A percentile compares a stretch with the other conserved stretches of the same genome.
phyloP scores from a whole-genome alignment of 345 rosid species.

The Cochlearia excelsa region DNA sequence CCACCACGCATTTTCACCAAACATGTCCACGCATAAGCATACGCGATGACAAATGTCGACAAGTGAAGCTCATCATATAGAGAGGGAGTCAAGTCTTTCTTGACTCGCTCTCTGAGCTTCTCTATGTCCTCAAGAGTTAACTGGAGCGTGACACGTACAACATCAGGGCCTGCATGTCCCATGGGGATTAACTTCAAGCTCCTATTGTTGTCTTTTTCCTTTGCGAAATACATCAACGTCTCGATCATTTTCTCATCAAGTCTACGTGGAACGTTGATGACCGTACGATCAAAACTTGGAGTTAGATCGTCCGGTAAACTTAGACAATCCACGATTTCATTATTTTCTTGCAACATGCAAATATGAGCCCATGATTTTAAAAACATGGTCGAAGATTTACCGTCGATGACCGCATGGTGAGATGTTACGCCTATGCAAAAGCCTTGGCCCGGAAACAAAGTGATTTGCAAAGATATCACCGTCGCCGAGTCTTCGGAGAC shows the following conservation, averaged over 20 bases:
- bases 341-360: conserved; percentile 5
- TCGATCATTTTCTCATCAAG: not conserved
- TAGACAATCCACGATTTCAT: not conserved
- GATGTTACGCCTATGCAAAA: conserved; percentile 34
- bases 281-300: conserved; percentile 28
- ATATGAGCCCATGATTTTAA: conserved; percentile 38
- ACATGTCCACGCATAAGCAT: conserved; percentile 23
- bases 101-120: conserved; percentile 6
- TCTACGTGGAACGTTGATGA: conserved; percentile 20
- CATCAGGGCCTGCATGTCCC: not conserved
- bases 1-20: conserved; percentile 25
- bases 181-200: conserved; percentile 3
- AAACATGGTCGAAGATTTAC: conserved; percentile 30
- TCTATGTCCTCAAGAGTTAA: conserved; percentile 10
- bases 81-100: not conserved
- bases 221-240: not conserved
- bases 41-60: conserved; percentile 35
- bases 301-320: conserved; percentile 20
- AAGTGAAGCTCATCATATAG: conserved; percentile 1
- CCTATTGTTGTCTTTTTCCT: conserved; percentile 1
- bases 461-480: conserved; percentile 34
- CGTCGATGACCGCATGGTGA: conserved; percentile 42
- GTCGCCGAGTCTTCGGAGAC: conserved; percentile 28
- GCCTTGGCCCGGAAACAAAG: conserved; percentile 38
- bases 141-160: conserved; percentile 7